Evolutionary conservation across 1,284 basidiomycete species (phyloP), one percentile per base, ranked within the genome.

Genomic region (Tremellales sp.): DNA sequence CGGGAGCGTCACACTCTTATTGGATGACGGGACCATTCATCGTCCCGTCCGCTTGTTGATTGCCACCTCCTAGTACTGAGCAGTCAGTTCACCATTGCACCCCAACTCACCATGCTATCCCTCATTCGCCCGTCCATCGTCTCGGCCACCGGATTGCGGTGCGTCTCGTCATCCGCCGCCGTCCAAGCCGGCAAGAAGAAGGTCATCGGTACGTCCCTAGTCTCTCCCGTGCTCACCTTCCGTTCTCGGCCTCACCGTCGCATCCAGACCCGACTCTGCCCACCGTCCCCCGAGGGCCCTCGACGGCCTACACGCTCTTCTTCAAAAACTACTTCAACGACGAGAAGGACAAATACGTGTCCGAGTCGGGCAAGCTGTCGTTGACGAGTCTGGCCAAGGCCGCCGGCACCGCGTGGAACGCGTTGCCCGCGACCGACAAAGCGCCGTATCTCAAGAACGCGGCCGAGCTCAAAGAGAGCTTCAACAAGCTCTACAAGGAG

Each of bases 131-230:
- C 21, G 26, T n/a, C 42, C 36, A 32, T 29, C 13, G 19, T 29
- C 9, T 10, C 41, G 16, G 40, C 35, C 9, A 28, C 41, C 21
- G n/a, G 33, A 3, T 22, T 32, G 13, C 10, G 26, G 26, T 45
- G 35, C 29, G 24, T n/a, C 22, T 34, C 14, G 21, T 32, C 40
- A 4, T 39, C 41, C 26, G 33, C 48, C n/a, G 27, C 32, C 14
- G 28, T 50, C 9, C 37, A 40, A 18, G 37, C 44, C 6, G 38
- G 25, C 56, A 77, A 75, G 34, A 74, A 74, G 48, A 72, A 73
- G 36, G 72, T 81, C 31, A 72, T 87, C 31, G 72, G 87, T 86
- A 72, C 66, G 81, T 75, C 29, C 40, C 38, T 34, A n/a, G n/a
- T n/a, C n/a, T n/a, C n/a, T n/a, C n/a, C n/a, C n/a, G n/a, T n/a